Conservation (phyloP, 768 basidiomycete species). For the Gautieria morchelliformis region DNA sequence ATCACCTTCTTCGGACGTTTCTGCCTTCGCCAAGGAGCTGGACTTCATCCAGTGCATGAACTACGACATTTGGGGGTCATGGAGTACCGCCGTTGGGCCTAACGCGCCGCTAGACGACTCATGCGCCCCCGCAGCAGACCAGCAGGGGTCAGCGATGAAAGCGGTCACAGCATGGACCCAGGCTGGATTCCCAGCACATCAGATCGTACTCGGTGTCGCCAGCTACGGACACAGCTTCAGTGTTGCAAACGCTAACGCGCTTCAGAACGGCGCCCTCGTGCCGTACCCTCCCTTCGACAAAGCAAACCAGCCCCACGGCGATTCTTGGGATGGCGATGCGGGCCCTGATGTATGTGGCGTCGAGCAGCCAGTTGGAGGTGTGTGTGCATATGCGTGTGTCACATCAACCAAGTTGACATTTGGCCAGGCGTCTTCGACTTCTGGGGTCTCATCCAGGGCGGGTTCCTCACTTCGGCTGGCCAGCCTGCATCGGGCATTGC, state of each 20-base stretch:
- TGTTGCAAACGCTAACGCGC: slow-evolving; percentile 29
- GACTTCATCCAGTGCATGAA: slow-evolving; percentile 62
- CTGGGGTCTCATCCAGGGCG: slow-evolving; percentile 49
- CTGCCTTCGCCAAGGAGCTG: slow-evolving; percentile 53
- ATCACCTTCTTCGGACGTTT: slow-evolving; percentile 49
- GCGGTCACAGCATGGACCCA: slow-evolving; percentile 64
- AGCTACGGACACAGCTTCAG: slow-evolving; percentile 73
- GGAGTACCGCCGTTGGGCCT: slow-evolving; percentile 50
- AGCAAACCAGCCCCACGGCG: slow-evolving; percentile 36
- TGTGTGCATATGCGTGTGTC: slow-evolving; percentile 9
- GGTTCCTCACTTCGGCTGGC: slow-evolving; percentile 42
- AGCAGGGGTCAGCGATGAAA: slow-evolving; percentile 65
- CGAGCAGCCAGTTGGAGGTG: slow-evolving; percentile 40
- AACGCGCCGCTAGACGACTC: slow-evolving; percentile 78
- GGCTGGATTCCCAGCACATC: slow-evolving; percentile 65
- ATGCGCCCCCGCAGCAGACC: slow-evolving; percentile 50
- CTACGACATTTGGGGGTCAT: slow-evolving; percentile 44
- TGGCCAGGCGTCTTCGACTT: slow-evolving; percentile 34
- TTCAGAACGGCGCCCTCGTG: slow-evolving; percentile 27
- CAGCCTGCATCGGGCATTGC: slow-evolving; percentile 37
- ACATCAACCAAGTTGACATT: not conserved
- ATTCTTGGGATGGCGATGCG: slow-evolving; percentile 45
- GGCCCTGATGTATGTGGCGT: slow-evolving; percentile 51
- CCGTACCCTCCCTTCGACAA: slow-evolving; percentile 46
- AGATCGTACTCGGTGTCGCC: slow-evolving; percentile 80